Conservation (phyloP, 2,329 filamentous ascomycete species). For the Aspergillus ruber region DNA sequence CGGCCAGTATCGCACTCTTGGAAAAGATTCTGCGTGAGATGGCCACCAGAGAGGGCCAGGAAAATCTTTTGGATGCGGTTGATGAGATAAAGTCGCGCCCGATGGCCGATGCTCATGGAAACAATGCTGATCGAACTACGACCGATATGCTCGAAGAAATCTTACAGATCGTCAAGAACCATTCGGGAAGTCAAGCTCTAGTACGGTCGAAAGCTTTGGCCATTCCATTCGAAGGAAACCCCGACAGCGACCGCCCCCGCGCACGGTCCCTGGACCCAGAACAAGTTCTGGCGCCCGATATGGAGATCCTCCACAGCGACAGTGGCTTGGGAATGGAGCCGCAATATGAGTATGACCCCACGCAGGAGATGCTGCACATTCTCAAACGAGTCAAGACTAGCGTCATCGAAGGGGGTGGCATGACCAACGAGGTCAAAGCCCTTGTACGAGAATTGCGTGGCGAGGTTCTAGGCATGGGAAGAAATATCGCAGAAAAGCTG, state of each 20-base stretch:
- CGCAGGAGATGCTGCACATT: slow-evolving; percentile 74
- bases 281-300: slow-evolving; percentile 16
- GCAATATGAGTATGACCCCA: slow-evolving; percentile 48
- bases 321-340: slow-evolving; percentile 16
- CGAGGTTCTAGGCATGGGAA: slow-evolving; percentile 89
- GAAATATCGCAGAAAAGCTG: slow-evolving; percentile 78
- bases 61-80: slow-evolving; percentile 64
- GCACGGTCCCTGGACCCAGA: slow-evolving; percentile 26
- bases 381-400: slow-evolving; percentile 87
- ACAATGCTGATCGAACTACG: slow-evolving; percentile 42
- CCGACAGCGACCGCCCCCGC: slow-evolving; percentile 32
- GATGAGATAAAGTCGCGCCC: slow-evolving; percentile 49
- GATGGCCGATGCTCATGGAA: slow-evolving; percentile 34
- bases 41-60: slow-evolving; percentile 95
- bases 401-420: slow-evolving; percentile 76
- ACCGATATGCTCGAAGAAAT: slow-evolving; percentile 73
- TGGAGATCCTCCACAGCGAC: slow-evolving; percentile 11
- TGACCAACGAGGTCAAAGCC: slow-evolving; percentile 88
- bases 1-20: slow-evolving; percentile 68
- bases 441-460: slow-evolving; percentile 83
- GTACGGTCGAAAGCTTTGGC: slow-evolving; percentile 37
- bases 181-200: slow-evolving; percentile 49
- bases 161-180: slow-evolving; percentile 55
- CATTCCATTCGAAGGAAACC: slow-evolving; percentile 23
- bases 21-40: slow-evolving; percentile 95